Base-by-base conservation (phyloP, 257 asterid genomes). In the Solanum ahanhuiri region DNA sequence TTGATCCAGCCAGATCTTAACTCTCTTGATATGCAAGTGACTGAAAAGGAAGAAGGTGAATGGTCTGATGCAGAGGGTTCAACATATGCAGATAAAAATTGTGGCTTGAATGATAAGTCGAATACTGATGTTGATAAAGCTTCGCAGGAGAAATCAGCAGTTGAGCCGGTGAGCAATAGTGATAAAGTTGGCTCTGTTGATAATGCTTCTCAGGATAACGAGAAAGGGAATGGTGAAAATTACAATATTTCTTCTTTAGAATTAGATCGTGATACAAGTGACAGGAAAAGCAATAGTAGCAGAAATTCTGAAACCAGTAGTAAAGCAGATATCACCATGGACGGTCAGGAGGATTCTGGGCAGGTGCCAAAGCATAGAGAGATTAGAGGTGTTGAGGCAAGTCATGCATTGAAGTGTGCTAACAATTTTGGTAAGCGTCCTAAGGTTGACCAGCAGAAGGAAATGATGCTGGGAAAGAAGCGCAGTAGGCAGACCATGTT, bases 41-140 rank as follows among this genome's bases (percentile, higher is more conserved):
- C 90, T 85, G 99, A 97, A 89, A 95, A 94, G 94, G 99, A 97
- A 91, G 99, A 97, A 91, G 99, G 99, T 87, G 99, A 97, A 91
- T 97, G 99, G 98, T 94, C 98, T 54, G 99, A 97, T 90, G 98
- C 93, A 75, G 99, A 97, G 87, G 96, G 92, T 31, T 91, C 97
- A 58, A 88, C 77, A 35, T 96, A 93, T 91, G 92, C 90, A 60
- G 82, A 63, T 85, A 89, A 83, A 87, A 87, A 25, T 84, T 85
- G 25, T 86, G 86, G 82, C 81, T 48, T 85, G 77, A 87, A 71
- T 70, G 96, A 91, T 79, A 93, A 90, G 76, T 85, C 90, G 54
- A 89, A 89, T 86, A 90, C 90, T 83, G 89, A 83, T 58, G 87
- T 84, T 87, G 89, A 91, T 87, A 92, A 88, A 88, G 91, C 73